phyloP scores from a whole-genome alignment of 108 stramenopile genomes.

The Cyclotella cryptica region DNA sequence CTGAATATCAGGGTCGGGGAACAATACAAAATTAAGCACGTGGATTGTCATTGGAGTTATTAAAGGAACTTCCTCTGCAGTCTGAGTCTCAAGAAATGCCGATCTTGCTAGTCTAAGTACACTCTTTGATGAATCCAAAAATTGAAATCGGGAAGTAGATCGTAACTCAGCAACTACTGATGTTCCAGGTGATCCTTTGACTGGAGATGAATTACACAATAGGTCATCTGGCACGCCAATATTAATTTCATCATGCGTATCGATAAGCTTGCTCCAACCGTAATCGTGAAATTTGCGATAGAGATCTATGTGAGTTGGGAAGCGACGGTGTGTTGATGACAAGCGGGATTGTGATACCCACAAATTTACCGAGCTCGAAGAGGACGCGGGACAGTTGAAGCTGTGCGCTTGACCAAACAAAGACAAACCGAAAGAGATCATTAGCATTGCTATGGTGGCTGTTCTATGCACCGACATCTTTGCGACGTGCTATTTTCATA shows the following conservation, averaged over 20 bases:
- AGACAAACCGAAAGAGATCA: too few species aligned
- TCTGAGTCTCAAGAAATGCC: conserved; percentile 75
- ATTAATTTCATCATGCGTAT: not conserved
- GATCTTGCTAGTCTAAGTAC: conserved; percentile 57
- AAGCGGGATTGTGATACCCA: too few species aligned
- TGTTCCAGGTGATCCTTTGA: conserved; percentile 39
- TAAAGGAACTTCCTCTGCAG: conserved; percentile 21
- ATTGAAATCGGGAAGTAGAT: conserved; percentile 26
- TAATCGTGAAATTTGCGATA: conserved; percentile 68
- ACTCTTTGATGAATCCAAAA: conserved; percentile 3
- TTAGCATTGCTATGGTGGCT: too few species aligned
- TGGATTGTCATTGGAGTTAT: conserved; percentile 63
- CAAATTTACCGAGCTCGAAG: too few species aligned
- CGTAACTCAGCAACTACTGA: conserved; percentile 41
- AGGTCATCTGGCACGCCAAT: conserved; percentile 45
- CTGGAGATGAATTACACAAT: conserved; percentile 51
- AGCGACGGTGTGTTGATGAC: too few species aligned
- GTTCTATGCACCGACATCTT: too few species aligned
- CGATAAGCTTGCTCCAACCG: conserved; percentile 52
- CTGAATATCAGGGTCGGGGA: conserved; percentile 54
- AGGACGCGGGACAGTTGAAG: too few species aligned
- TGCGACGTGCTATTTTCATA: too few species aligned
- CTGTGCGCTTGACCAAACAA: too few species aligned
- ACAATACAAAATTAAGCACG: conserved; percentile 82
- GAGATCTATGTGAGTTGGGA: not conserved